Base-by-base conservation (phyloP, 768 basidiomycete genomes). In the Clitopilus hobsonii region DNA sequence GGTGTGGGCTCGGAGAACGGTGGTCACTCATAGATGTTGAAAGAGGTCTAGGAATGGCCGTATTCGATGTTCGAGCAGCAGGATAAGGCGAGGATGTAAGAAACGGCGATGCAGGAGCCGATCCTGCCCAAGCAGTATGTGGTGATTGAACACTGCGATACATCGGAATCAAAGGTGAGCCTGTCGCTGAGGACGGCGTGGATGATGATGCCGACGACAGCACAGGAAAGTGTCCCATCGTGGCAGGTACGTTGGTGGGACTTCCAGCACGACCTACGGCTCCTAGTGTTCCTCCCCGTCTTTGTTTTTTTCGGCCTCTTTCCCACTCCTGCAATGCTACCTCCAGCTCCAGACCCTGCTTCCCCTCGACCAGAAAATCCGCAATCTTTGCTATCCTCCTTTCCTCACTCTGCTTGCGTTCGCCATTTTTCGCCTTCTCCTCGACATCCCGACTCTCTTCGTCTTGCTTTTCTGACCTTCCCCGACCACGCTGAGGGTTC, bases 381-480 rank as follows among this genome's bases (percentile, higher is more conserved):
- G 84, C 85, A 32, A 90, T 89, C 71, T 87, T 86, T 22, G 77
- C 80, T 58, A 83, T 82, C 28, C 88, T 74, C 60, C 75, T 79
- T 65, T 77, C 77, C 49, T 77, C 81, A 59, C 71, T 55, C 45
- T 20, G 51, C 56, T 56, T 56, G 18, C 18, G 20, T 48, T 23
- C 41, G 22, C n/a, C 41, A 2, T 23, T 49, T 41, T 51, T 25
- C 25, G 56, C 52, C 32, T 22, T n/a, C 48, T 54, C 52, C 38
- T 49, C 27, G 29, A 51, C 50, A 20, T 55, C 58, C 26, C 54
- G 41, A 50, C 51, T 45, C 22, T 57, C 29, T 49, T 70, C 68
- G 16, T 24, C 28, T 51, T 51, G 41, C 22, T 11, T 45, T 18
- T 45, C 41, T 56, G 60, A 63, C 50, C 54, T 60, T 24, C 60